Percentiles rank a stretch among this genome's conserved stretches.
Conservation (phyloP, 805 yeast species). For the Schizosaccharomyces pombe region DNA sequence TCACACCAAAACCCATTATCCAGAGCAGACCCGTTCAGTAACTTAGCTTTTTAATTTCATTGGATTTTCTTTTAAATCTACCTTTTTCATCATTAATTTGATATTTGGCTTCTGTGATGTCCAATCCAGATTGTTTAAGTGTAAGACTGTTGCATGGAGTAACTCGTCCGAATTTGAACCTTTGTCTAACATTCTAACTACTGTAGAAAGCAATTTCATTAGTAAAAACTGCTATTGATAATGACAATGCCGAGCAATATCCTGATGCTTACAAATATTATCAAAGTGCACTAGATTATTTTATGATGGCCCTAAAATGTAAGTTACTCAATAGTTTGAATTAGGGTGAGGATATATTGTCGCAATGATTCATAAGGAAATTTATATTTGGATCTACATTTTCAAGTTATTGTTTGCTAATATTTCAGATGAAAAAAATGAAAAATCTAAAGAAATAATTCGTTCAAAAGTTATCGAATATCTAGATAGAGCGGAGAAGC, state of each 20-base stretch:
- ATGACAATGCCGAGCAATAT: slow-evolving; percentile 69
- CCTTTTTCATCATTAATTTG: not conserved
- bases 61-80: too few relatives aligned
- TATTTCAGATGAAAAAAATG: slow-evolving; percentile 49
- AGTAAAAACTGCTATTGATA: slow-evolving; percentile 83
- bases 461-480: slow-evolving; percentile 79
- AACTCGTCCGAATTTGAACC: too few relatives aligned
- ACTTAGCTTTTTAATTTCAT: too few relatives aligned
- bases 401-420: too few relatives aligned
- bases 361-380: not conserved
- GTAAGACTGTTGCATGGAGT: too few relatives aligned
- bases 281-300: slow-evolving; percentile 78
- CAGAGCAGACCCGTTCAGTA: too few relatives aligned
- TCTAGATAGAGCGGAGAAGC: slow-evolving; percentile 74
- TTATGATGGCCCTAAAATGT: slow-evolving; percentile 81
- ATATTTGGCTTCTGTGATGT: not conserved
- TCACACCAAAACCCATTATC: too few relatives aligned
- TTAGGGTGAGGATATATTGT: too few relatives aligned
- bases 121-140: not conserved
- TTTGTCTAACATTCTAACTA: too few relatives aligned
- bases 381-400: too few relatives aligned
- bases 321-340: slow-evolving; percentile 9
- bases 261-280: slow-evolving; percentile 87
- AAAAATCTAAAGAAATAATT: slow-evolving; percentile 67
- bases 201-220: slow-evolving; percentile 73